Evolutionary conservation across 2,329 filamentous ascomycete species (phyloP).

Genomic region (Ascochyta clinopodiicola): DNA sequence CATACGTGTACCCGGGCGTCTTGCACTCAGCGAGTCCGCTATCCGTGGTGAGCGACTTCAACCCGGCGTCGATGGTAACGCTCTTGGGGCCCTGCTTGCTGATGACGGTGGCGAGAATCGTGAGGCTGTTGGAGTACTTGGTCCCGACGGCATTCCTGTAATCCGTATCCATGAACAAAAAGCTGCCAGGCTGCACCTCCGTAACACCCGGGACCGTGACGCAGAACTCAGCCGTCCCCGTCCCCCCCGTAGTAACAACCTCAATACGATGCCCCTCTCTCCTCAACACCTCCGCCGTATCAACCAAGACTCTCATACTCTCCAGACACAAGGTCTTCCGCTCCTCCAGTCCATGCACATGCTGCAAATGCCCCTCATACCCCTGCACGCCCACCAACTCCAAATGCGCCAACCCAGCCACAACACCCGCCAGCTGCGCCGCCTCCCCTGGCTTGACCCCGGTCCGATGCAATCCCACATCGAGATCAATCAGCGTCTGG

Average conservation of each 20-base stretch:
- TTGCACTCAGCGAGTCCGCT: slow-evolving; percentile 59
- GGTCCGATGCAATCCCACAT: slow-evolving; percentile 60
- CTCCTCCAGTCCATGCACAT: slow-evolving; percentile 55
- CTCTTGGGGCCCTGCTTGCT: slow-evolving; percentile 54
- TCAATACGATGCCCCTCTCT: slow-evolving; percentile 53
- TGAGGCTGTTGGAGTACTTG: slow-evolving; percentile 58
- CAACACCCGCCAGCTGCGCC: slow-evolving; percentile 49
- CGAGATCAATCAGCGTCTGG: slow-evolving; percentile 55
- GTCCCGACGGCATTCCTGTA: slow-evolving; percentile 61
- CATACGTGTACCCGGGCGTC: slow-evolving; percentile 51
- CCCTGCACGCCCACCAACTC: slow-evolving; percentile 59
- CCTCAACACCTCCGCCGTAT: slow-evolving; percentile 53
- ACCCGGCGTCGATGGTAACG: slow-evolving; percentile 58
- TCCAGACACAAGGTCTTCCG: slow-evolving; percentile 53
- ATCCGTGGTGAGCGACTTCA: slow-evolving; percentile 61
- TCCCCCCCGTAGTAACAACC: slow-evolving; percentile 61
- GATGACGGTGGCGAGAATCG: slow-evolving; percentile 57
- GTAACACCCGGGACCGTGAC: slow-evolving; percentile 59
- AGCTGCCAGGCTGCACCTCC: slow-evolving; percentile 62
- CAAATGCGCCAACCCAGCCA: slow-evolving; percentile 49
- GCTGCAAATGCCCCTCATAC: slow-evolving; percentile 62
- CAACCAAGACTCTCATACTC: slow-evolving; percentile 55
- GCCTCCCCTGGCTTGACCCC: slow-evolving; percentile 55
- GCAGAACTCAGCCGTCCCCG: slow-evolving; percentile 62
- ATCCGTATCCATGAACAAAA: slow-evolving; percentile 65